Conservation (phyloP, 164 flowering plant genomes). For the Malania oleifera region DNA sequence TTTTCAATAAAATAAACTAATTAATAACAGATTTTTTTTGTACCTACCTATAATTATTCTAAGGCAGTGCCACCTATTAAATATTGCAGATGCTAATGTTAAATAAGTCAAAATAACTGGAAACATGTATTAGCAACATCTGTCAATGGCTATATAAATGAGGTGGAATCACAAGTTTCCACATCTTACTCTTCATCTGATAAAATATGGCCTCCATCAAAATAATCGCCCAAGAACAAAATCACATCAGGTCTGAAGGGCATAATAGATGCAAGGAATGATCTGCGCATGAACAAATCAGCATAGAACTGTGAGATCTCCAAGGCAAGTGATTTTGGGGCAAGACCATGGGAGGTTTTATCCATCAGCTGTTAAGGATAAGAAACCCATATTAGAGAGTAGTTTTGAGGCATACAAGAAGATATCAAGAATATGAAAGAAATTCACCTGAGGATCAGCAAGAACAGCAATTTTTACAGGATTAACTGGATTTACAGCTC, state of each 20-base stretch:
- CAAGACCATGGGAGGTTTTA: conserved; percentile 57
- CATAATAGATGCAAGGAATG: conserved; percentile 57
- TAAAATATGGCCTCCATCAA: conserved; percentile 77
- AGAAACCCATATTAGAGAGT: conserved; percentile 1
- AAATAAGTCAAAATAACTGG: too few species aligned
- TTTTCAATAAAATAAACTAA: too few species aligned
- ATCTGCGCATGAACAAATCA: conserved; percentile 83
- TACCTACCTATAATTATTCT: too few species aligned
- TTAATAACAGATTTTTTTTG: too few species aligned
- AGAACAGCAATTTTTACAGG: conserved; percentile 69
- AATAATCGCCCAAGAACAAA: conserved; percentile 83
- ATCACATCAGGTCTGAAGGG: conserved; percentile 77
- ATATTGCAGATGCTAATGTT: too few species aligned
- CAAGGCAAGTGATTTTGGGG: conserved; percentile 68
- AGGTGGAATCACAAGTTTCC: background rate
- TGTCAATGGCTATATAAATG: background rate
- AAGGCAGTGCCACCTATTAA: too few species aligned
- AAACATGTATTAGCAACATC: background rate
- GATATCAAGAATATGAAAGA: background rate
- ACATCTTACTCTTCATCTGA: conserved; percentile 85
- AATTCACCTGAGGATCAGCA: conserved; percentile 82
- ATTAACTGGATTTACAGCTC: conserved; percentile 21
- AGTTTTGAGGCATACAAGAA: background rate
- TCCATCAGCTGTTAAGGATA: conserved; percentile 69
- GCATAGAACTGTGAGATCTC: conserved; percentile 74